Conservation (phyloP, 78 protist species). For the Chrysochromulina tobinii region DNA sequence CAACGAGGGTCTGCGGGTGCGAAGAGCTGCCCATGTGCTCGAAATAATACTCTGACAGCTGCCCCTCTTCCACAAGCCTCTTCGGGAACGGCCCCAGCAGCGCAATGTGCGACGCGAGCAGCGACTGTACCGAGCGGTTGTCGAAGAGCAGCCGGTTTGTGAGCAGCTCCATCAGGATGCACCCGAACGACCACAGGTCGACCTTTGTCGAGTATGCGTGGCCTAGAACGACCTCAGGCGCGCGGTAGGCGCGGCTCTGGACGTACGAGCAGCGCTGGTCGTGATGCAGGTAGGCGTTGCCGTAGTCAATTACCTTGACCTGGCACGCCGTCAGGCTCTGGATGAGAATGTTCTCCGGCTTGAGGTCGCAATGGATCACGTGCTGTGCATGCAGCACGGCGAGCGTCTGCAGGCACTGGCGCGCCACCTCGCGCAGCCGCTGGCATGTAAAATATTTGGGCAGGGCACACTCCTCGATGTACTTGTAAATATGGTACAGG, state of each 20-base stretch:
- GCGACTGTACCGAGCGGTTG: background rate
- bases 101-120: background rate
- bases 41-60: background rate
- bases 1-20: too few species aligned
- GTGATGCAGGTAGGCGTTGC: slow-evolving; percentile 57
- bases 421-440: slow-evolving; percentile 61
- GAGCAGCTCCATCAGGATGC: slow-evolving; percentile 85
- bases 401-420: slow-evolving; percentile 51
- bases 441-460: slow-evolving; percentile 58
- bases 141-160: slow-evolving; percentile 15
- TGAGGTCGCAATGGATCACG: slow-evolving; percentile 82
- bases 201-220: slow-evolving; percentile 85
- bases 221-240: slow-evolving; percentile 65
- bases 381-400: background rate
- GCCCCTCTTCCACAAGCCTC: background rate
- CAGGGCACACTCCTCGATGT: slow-evolving; percentile 25
- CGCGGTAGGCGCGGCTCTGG: slow-evolving; percentile 51
- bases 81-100: background rate
- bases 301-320: slow-evolving; percentile 75
- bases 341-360: slow-evolving; percentile 85
- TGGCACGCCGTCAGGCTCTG: slow-evolving; percentile 1
- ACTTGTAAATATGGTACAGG: slow-evolving; percentile 71
- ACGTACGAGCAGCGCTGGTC: slow-evolving; percentile 68
- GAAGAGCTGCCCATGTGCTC: background rate
- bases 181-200: slow-evolving; percentile 98